phyloP scores from a whole-genome alignment of 805 yeast species.

The Metschnikowia borealis region DNA sequence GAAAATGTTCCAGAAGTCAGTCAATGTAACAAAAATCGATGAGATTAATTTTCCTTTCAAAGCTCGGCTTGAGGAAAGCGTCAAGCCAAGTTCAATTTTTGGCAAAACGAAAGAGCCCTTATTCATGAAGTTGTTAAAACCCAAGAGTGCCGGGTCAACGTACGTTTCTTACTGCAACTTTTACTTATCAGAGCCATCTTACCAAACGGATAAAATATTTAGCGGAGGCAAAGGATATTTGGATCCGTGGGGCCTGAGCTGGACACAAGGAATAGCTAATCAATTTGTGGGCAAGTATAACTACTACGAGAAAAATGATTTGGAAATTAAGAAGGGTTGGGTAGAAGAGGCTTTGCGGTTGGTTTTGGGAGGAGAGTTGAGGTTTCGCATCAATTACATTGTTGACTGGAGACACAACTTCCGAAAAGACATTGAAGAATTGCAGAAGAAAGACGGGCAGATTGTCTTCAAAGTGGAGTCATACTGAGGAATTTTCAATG shows the following conservation, averaged over 20 bases:
- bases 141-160: conserved; percentile 30
- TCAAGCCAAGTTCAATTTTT: conserved; percentile 17
- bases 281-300: conserved; percentile 26
- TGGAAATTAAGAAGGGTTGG: conserved; percentile 30
- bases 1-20: conserved; percentile 30
- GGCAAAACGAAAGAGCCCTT: conserved; percentile 30
- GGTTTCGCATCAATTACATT: conserved; percentile 27
- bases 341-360: conserved; percentile 29
- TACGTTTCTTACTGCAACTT: conserved; percentile 37
- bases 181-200: conserved; percentile 28
- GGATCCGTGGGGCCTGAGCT: conserved; percentile 35
- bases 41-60: conserved; percentile 28
- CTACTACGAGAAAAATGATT: conserved; percentile 31
- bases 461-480: conserved; percentile 36
- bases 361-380: conserved; percentile 25
- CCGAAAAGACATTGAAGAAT: conserved; percentile 22
- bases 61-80: conserved; percentile 12
- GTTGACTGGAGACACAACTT: conserved; percentile 39
- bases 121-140: conserved; percentile 33
- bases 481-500: conserved; percentile 17
- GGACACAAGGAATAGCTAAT: conserved; percentile 33
- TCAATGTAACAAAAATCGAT: conserved; percentile 28
- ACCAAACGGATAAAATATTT: conserved; percentile 28
- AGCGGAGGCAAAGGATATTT: conserved; percentile 18
- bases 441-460: conserved; percentile 31